Evolutionary conservation across 2,329 filamentous ascomycete genomes (phyloP).

Genomic region (Didymellaceae sp.): DNA sequence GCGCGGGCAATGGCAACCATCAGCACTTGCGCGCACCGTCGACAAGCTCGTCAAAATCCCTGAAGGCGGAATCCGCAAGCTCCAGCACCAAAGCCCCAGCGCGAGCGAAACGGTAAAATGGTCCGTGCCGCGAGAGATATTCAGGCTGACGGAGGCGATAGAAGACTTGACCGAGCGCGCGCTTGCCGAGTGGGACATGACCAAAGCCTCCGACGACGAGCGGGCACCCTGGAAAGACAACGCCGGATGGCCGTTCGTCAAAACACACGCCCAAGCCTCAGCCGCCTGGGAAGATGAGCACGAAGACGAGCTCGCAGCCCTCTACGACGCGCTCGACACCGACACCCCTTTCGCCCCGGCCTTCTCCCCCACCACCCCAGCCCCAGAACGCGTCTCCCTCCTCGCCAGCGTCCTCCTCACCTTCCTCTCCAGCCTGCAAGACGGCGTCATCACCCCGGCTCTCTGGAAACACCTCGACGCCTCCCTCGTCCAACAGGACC

Average conservation of each 20-base stretch:
- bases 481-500: slow-evolving; percentile 44
- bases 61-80: slow-evolving; percentile 75
- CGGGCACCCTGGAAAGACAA: slow-evolving; percentile 61
- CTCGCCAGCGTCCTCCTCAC: slow-evolving; percentile 73
- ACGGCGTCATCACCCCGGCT: slow-evolving; percentile 75
- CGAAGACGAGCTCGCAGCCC: slow-evolving; percentile 52
- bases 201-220: slow-evolving; percentile 43
- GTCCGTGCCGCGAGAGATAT: slow-evolving; percentile 87
- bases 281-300: slow-evolving; percentile 55
- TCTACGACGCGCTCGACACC: slow-evolving; percentile 73
- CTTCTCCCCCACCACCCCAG: slow-evolving; percentile 65
- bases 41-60: slow-evolving; percentile 87
- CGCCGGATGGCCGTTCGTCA: slow-evolving; percentile 66
- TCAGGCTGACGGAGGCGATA: slow-evolving; percentile 84
- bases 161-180: slow-evolving; percentile 65
- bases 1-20: slow-evolving; percentile 77
- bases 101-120: slow-evolving; percentile 64
- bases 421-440: slow-evolving; percentile 76
- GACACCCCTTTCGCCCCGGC: slow-evolving; percentile 67
- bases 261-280: slow-evolving; percentile 15
- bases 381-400: slow-evolving; percentile 74
- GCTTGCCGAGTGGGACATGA: slow-evolving; percentile 69
- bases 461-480: slow-evolving; percentile 65
- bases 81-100: slow-evolving; percentile 62
- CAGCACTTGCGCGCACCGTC: slow-evolving; percentile 83